These are phyloP conservation scores for Escovopsis sp. DNA, from an alignment of 2,329 filamentous ascomycete species.

Conservation along the genomic window DNA sequence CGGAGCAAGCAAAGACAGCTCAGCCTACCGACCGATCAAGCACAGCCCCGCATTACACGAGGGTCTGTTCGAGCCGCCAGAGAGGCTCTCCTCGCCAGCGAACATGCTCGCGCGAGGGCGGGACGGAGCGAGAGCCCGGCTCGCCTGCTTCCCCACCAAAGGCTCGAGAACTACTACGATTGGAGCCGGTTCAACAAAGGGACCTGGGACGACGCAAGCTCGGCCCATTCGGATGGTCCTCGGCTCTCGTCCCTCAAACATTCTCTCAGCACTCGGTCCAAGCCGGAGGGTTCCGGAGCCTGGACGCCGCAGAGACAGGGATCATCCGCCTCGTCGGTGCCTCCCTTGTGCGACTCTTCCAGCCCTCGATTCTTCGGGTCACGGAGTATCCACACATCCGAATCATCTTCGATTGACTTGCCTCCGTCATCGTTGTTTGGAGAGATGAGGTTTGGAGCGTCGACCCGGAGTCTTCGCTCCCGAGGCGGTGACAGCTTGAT, in stretches of 20 bases:
- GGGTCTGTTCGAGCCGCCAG: constrained; percentile 5
- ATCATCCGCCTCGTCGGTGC: constrained; percentile 3
- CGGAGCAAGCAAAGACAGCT: constrained; percentile 4
- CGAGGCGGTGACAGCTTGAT: constrained; percentile 2
- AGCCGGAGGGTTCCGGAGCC: background rate
- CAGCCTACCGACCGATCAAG: constrained; percentile 3
- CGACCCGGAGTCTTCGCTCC: constrained; percentile 3
- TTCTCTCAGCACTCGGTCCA: background rate
- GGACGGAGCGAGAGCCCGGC: constrained; percentile 3
- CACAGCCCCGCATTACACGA: background rate
- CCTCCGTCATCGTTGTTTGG: constrained; percentile 2
- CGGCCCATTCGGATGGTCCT: constrained; percentile 1
- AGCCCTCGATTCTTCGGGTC: constrained; percentile 1
- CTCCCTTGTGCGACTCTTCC: constrained; percentile 2
- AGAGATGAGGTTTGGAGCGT: constrained; percentile 2
- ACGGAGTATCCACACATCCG: constrained; percentile 4
- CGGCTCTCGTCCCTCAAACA: constrained; percentile 2
- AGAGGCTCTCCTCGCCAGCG: constrained; percentile 1
- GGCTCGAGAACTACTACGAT: constrained; percentile 1
- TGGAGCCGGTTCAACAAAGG: constrained; percentile 3
- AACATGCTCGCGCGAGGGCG: background rate
- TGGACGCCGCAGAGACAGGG: constrained; percentile 2
- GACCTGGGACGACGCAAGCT: constrained; percentile 3
- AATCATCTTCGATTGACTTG: constrained; percentile 4
- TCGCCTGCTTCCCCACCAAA: constrained; percentile 2